These are phyloP conservation scores for Cinchona pubescens DNA, from an alignment of 257 asterid genomes.

Conservation along the genomic window DNA sequence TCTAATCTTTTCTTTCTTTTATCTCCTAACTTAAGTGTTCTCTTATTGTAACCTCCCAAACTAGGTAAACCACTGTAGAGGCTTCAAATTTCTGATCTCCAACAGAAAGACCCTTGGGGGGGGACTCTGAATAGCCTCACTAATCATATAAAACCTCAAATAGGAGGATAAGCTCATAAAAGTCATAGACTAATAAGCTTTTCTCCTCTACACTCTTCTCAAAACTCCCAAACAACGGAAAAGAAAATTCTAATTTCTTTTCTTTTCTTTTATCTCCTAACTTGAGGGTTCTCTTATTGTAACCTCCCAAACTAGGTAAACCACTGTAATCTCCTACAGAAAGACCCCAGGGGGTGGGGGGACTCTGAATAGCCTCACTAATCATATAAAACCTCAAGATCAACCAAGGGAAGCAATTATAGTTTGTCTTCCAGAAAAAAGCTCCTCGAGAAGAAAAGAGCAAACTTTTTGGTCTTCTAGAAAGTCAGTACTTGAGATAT, in stretches of 20 bases:
- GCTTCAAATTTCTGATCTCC: too few species aligned
- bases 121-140: neutral
- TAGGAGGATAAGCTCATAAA: too few species aligned
- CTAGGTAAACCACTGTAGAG: neutral
- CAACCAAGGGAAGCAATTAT: neutral
- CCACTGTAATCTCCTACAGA: neutral
- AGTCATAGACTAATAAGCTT: too few species aligned
- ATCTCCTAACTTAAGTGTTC: too few species aligned
- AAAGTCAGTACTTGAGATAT: neutral
- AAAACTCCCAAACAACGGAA: neutral
- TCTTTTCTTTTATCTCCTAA: neutral
- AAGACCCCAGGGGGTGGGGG: too few species aligned
- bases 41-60: too few species aligned
- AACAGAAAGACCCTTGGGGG: too few species aligned
- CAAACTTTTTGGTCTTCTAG: neutral
- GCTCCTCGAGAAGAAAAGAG: neutral
- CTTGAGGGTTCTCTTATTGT: too few species aligned
- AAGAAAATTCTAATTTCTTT: neutral
- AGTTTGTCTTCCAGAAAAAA: neutral
- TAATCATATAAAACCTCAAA: neutral
- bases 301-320: neutral
- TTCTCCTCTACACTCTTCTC: too few species aligned
- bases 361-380: neutral
- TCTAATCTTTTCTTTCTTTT: neutral
- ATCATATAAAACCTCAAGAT: neutral